Evolutionary conservation across 2,329 filamentous ascomycete genomes (phyloP), one percentile per base, ranked within the genome.

Genomic region (Claviceps arundinis): DNA sequence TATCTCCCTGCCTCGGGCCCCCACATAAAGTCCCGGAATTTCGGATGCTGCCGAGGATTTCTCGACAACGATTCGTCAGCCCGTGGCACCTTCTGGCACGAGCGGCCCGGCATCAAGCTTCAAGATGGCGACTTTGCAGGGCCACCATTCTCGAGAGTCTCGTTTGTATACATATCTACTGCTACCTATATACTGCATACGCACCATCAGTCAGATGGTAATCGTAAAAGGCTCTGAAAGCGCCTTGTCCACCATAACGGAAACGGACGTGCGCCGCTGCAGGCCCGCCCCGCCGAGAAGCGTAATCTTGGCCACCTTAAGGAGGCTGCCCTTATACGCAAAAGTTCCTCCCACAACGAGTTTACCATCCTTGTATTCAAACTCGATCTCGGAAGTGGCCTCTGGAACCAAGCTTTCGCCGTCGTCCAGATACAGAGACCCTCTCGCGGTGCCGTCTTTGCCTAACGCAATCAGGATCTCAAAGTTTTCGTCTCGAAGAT

Each of bases 401-500:
- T 38, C 38, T 19, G 50, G 50, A 22, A 40, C n/a, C 48, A 88
- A 60, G 26, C 75, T 81, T 55, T 81, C 78, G 9, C 87, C 87
- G 56, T 91, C 87, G 58, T 91, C 87, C 8, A 90, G 68, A 62
- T 89, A 90, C 54, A 91, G 69, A 34, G 70, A 69, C 0, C 87
- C 87, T 1, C 60, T 64, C 0, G 87, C 87, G 11, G 68, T 78
- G 5, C 83, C 84, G 53, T 85, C 72, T 1, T 64, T 60, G 2
- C 73, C 80, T 0, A 84, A 74, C 0, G 85, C 82, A 44, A 91
- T 74, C 37, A 89, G 61, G 52, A 91, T 68, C 61, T 82, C 74
- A 65, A 90, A 89, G 55, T 81, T 72, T 57, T 85, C 71, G 56
- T 77, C 74, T 24, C 82, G 73, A 43, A 86, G 67, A 41, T 75